These are phyloP conservation scores for Pseudogymnoascus sp. DNA, from an alignment of 2,329 filamentous ascomycete genomes.

Conservation along the genomic window DNA sequence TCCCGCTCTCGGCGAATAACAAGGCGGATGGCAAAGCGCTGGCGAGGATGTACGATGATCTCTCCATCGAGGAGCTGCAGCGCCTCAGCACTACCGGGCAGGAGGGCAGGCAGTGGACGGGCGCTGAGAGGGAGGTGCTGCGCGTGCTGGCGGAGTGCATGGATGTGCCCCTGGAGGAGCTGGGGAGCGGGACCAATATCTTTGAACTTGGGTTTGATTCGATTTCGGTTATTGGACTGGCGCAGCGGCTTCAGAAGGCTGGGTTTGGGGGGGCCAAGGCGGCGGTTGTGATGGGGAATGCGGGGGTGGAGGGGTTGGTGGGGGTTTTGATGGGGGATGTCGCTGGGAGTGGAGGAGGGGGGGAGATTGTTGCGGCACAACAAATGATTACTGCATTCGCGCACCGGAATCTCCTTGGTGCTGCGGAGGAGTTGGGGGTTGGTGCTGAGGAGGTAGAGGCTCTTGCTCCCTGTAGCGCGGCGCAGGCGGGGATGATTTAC, in stretches of 20 bases:
- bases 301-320: constrained; percentile 40
- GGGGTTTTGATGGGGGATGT: constrained; percentile 20
- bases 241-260: constrained; percentile 51
- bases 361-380: constrained; percentile 24
- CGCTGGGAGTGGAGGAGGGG: constrained; percentile 12
- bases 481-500: constrained; percentile 82
- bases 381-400: constrained; percentile 34
- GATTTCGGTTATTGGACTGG: constrained; percentile 68
- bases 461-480: constrained; percentile 72
- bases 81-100: constrained; percentile 35
- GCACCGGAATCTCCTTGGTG: constrained; percentile 22
- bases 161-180: constrained; percentile 29
- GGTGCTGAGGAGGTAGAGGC: constrained; percentile 52
- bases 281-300: constrained; percentile 58
- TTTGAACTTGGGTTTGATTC: constrained; percentile 87
- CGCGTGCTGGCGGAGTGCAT: constrained; percentile 39
- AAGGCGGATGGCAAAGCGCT: constrained; percentile 72
- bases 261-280: constrained; percentile 56
- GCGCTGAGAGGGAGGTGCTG: constrained; percentile 41
- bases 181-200: constrained; percentile 54
- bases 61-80: constrained; percentile 54
- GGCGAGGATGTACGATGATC: constrained; percentile 52
- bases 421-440: constrained; percentile 42
- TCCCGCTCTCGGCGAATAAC: constrained; percentile 82
- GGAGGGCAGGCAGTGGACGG: constrained; percentile 26